Conservation (phyloP, 768 basidiomycete genomes). For the Erythrobasidium yunnanense region DNA sequence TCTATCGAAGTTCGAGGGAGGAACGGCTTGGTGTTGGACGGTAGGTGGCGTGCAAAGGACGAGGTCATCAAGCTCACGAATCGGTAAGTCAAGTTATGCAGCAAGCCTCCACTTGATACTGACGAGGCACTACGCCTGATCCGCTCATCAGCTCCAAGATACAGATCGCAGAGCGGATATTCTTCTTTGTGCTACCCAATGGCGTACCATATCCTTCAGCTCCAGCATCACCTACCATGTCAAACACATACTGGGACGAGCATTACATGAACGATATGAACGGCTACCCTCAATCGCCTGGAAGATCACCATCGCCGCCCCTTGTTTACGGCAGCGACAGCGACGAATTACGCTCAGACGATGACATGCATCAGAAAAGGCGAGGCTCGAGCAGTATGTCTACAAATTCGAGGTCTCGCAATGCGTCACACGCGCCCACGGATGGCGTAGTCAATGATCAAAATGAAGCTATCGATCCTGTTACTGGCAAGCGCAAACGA, state of each 20-base stretch:
- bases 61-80: conserved; percentile 73
- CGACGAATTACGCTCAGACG: conserved; percentile 18
- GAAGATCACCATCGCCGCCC: not conserved
- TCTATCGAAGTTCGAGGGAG: conserved; percentile 84
- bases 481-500: conserved; percentile 6
- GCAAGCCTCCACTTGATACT: not conserved
- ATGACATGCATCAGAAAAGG: conserved; percentile 20
- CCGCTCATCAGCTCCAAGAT: conserved; percentile 59
- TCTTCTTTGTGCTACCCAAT: conserved; percentile 81
- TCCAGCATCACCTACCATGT: conserved; percentile 12
- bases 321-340: conserved; percentile 22
- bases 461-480: not conserved
- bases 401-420: no score
- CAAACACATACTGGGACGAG: no score
- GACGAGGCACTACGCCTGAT: not conserved
- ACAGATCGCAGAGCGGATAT: conserved; percentile 92
- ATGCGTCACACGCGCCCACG: no score
- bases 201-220: conserved; percentile 11
- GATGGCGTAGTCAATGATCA: no score
- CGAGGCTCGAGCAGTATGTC: no score
- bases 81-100: conserved; percentile 62
- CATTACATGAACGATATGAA: not conserved
- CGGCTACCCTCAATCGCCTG: conserved; percentile 4
- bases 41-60: conserved; percentile 84
- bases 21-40: conserved; percentile 97